phyloP scores from a whole-genome alignment of 2,329 filamentous ascomycete genomes.

The Madurella fahalii region DNA sequence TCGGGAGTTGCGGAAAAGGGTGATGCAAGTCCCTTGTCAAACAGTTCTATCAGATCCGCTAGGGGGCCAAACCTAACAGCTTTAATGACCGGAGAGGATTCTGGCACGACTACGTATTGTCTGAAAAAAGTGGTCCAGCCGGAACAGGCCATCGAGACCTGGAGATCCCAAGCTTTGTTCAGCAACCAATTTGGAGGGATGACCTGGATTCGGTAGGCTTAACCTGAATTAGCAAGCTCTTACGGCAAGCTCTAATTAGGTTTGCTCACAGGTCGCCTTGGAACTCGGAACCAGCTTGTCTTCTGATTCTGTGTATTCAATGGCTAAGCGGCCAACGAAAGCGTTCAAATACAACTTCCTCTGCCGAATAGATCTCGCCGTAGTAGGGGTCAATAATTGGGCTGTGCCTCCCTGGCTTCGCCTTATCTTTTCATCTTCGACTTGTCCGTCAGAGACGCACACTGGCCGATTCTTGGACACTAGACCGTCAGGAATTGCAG shows the following conservation, averaged over 20 bases:
- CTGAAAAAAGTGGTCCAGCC: not conserved
- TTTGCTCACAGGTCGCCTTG: too few relatives aligned
- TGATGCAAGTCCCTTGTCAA: not conserved
- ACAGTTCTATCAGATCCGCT: not conserved
- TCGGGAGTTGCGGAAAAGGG: not conserved
- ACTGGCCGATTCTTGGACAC: not conserved
- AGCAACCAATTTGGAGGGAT: not conserved
- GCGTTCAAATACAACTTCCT: too few relatives aligned
- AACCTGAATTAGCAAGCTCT: not conserved
- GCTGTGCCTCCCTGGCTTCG: too few relatives aligned
- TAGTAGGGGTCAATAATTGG: too few relatives aligned
- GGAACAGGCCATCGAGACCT: not conserved
- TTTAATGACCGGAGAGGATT: not conserved
- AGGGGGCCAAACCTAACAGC: not conserved
- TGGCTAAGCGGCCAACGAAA: too few relatives aligned
- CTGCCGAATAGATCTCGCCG: too few relatives aligned
- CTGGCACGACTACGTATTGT: not conserved
- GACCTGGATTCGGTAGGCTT: not conserved
- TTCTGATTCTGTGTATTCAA: too few relatives aligned
- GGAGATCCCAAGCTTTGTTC: constrained; percentile 1
- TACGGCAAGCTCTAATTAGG: too few relatives aligned
- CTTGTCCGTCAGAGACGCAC: not conserved
- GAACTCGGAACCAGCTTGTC: too few relatives aligned
- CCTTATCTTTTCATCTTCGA: not conserved
- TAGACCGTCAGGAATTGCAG: not conserved